Conservation (phyloP, 2,329 filamentous ascomycete species). For the Fusarium sp. region DNA sequence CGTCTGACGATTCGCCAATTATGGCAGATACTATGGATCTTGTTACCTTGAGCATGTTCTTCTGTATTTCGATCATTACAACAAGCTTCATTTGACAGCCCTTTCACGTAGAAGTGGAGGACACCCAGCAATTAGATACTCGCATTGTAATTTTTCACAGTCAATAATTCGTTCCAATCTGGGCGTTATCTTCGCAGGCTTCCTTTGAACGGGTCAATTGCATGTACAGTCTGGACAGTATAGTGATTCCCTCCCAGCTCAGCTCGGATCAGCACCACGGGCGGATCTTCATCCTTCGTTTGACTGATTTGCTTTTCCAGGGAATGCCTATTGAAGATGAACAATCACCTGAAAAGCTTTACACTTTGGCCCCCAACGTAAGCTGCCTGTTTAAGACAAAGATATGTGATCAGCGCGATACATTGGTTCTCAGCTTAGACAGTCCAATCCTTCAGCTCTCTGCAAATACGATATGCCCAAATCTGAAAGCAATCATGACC, state of each 20-base stretch:
- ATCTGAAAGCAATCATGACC: neutral
- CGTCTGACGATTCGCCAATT: accelerated
- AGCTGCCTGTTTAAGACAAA: neutral
- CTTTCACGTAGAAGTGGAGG: too few species aligned
- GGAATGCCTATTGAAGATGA: neutral
- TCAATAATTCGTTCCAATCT: too few species aligned
- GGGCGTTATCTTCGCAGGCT: too few species aligned
- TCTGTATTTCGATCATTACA: too few species aligned
- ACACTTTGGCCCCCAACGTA: neutral
- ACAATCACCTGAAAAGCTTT: neutral
- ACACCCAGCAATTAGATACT: too few species aligned
- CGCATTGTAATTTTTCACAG: too few species aligned
- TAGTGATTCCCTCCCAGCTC: neutral
- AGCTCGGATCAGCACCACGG: neutral
- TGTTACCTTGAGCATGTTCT: too few species aligned
- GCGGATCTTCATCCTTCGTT: neutral
- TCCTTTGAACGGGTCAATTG: too few species aligned
- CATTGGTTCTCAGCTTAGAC: neutral
- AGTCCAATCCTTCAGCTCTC: neutral
- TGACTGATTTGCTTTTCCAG: neutral
- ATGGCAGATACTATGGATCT: too few species aligned
- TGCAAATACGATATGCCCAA: neutral
- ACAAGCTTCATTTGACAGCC: too few species aligned
- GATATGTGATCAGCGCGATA: neutral
- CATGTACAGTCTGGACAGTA: accelerated